Evolutionary conservation across 768 basidiomycete species (phyloP).

Genomic region (Crepidotus variabilis): DNA sequence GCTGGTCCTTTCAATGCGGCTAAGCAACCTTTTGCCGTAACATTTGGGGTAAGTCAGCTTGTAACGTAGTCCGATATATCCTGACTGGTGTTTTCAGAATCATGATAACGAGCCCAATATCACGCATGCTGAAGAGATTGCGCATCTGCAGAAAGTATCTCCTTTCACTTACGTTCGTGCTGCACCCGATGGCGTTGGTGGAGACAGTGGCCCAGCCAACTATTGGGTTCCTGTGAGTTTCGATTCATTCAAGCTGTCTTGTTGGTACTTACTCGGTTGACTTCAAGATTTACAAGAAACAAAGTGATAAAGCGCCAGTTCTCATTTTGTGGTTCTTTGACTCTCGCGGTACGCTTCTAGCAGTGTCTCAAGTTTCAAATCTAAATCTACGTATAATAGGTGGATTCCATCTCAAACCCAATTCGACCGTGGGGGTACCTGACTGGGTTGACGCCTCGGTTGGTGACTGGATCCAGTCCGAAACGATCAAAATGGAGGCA

Average conservation of each 20-base stretch:
- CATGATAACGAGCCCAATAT: slow-evolving; percentile 75
- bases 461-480: slow-evolving; percentile 54
- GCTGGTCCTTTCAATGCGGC: slow-evolving; percentile 55
- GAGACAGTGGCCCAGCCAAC: slow-evolving; percentile 59
- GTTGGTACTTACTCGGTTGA: slow-evolving; percentile 25
- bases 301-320: slow-evolving; percentile 41
- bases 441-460: slow-evolving; percentile 72
- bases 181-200: slow-evolving; percentile 61
- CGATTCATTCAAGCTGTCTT: background rate
- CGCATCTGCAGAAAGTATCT: slow-evolving; percentile 54
- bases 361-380: background rate
- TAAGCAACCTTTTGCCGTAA: slow-evolving; percentile 61
- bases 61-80: background rate
- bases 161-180: slow-evolving; percentile 48
- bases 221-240: slow-evolving; percentile 75
- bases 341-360: slow-evolving; percentile 48
- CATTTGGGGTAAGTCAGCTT: slow-evolving; percentile 53
- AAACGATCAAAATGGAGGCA: slow-evolving; percentile 49
- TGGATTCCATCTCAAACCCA: slow-evolving; percentile 42
- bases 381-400: slow-evolving; percentile 26
- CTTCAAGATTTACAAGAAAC: slow-evolving; percentile 3
- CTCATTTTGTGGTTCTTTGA: slow-evolving; percentile 79
- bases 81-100: slow-evolving; percentile 38
- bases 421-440: slow-evolving; percentile 26
- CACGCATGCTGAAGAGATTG: slow-evolving; percentile 63